Percentiles rank a stretch among this genome's conserved stretches.
These are phyloP conservation scores for Ceraceosorus guamensis DNA, from an alignment of 1,284 basidiomycete genomes.

Conservation along the genomic window DNA sequence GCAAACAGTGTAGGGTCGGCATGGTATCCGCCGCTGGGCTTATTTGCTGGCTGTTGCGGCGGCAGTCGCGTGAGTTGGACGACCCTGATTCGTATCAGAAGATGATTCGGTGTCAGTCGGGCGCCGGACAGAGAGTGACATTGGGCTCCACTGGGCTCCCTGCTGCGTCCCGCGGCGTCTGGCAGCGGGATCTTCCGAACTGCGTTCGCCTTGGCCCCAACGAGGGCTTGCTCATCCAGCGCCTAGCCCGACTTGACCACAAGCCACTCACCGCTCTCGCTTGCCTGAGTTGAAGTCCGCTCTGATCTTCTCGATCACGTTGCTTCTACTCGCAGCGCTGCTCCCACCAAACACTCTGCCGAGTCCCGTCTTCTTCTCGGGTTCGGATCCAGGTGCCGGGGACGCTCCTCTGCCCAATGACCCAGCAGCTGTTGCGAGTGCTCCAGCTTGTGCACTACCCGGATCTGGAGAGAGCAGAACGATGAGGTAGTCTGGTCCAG, in stretches of 20 bases:
- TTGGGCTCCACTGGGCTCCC: background rate
- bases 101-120: background rate
- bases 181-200: too few relatives aligned
- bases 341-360: conserved; percentile 58
- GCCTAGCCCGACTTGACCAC: too few relatives aligned
- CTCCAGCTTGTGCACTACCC: conserved; percentile 2
- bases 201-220: too few relatives aligned
- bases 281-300: conserved; percentile 87
- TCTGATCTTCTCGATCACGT: conserved; percentile 80
- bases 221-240: too few relatives aligned
- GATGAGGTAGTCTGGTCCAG: conserved; percentile 39
- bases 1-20: conserved; percentile 75
- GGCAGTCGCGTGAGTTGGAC: conserved; percentile 20
- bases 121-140: background rate
- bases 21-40: conserved; percentile 54
- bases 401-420: conserved; percentile 6
- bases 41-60: conserved; percentile 44
- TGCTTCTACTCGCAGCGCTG: conserved; percentile 67
- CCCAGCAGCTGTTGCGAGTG: background rate
- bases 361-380: conserved; percentile 21
- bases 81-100: conserved; percentile 13
- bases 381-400: conserved; percentile 55
- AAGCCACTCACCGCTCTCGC: conserved; percentile 59
- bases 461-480: conserved; percentile 38
- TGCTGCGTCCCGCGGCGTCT: background rate